These are phyloP conservation scores for Zasmidium citrigriseum DNA, from an alignment of 2,329 filamentous ascomycete species.

Conservation along the genomic window DNA sequence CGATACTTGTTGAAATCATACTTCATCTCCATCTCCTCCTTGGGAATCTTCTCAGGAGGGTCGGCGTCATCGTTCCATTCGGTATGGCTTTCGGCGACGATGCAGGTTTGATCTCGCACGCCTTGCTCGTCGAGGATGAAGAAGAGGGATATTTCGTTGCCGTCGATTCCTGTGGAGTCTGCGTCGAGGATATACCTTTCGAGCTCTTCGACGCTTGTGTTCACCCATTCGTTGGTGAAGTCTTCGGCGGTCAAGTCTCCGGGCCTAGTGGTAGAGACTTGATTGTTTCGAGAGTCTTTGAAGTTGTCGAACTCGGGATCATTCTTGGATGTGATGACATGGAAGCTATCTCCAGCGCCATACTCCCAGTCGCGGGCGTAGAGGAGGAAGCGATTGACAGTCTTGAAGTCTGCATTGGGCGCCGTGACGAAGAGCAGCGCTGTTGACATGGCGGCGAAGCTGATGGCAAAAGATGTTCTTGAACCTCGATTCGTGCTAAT, in stretches of 20 bases:
- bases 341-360: conserved; percentile 7
- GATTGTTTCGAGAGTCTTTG: background rate
- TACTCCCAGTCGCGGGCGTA: conserved; percentile 15
- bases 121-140: conserved; percentile 15
- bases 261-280: background rate
- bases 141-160: conserved; percentile 5
- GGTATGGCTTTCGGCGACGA: conserved; percentile 6
- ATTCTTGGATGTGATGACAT: conserved; percentile 14
- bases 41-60: background rate
- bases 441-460: background rate
- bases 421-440: conserved; percentile 21
- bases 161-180: background rate
- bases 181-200: conserved; percentile 16
- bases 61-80: background rate
- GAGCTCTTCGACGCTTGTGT: conserved; percentile 13
- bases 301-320: conserved; percentile 8
- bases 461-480: background rate
- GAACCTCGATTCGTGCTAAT: background rate
- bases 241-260: conserved; percentile 4
- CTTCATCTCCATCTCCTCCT: conserved; percentile 4
- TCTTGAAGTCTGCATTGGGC: conserved; percentile 14
- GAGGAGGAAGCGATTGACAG: conserved; percentile 19
- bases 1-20: conserved; percentile 15
- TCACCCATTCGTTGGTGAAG: conserved; percentile 15
- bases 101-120: conserved; percentile 7